Evolutionary conservation across 805 yeast species (phyloP), one percentile per base, ranked within the genome.

Genomic region (Yarrowia divulgata): DNA sequence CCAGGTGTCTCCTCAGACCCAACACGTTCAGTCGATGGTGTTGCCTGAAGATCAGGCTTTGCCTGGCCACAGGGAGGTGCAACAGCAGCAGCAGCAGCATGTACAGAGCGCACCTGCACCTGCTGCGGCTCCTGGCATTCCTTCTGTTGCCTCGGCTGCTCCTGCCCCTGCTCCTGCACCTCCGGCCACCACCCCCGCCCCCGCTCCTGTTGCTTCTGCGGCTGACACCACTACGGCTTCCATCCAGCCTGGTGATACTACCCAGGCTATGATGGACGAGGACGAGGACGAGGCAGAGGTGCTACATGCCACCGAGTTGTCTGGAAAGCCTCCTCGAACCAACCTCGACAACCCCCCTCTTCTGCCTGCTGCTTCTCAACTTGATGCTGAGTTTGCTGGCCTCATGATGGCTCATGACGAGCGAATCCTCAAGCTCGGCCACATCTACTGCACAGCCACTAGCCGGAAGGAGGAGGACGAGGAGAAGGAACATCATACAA

Each of bases 321-420:
- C 57, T 18, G 68, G 68, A 7, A 48, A 39, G 39, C 45, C 48
- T n/a, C 68, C 68, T 32, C 55, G 68, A 39, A 37, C 43, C 7
- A 48, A 37, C 39, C 68, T 63, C 43, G 68, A 63, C 32, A 63
- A 63, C 57, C 68, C 68, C 7, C 55, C 55, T 10, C 29, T 37
- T 19, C 79, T 81, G 2, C 79, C 83, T 8, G 85, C 87, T 1
- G 72, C 79, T n/a, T 77, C 84, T 0, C 75, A 82, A 12, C 72
- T 83, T 2, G 89, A 85, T 71, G 75, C 79, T 5, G 86, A 86
- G 32, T 85, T 86, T 85, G 76, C 79, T 10, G 73, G 74, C 35
- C 78, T 81, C 67, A 78, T 85, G 60, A 74, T 73, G 16, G 80
- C 81, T 64, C 76, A 80, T 9, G 82, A 82, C 45, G 89, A 85